These are phyloP conservation scores for Ulota crispa DNA, from an alignment of 225 moss, liverwort and hornwort species.

Conservation along the genomic window DNA sequence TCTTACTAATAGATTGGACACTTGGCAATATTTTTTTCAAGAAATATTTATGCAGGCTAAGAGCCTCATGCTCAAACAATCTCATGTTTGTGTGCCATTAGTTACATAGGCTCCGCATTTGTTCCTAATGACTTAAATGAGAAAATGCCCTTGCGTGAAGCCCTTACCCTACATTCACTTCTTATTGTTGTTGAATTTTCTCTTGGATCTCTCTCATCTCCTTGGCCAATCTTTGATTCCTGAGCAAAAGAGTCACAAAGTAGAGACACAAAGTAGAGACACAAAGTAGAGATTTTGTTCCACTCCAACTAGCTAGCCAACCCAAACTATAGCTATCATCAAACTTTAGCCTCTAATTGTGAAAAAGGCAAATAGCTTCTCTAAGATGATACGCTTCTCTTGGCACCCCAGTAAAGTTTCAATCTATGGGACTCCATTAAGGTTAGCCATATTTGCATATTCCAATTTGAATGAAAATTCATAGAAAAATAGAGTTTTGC, in stretches of 20 bases:
- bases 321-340: not conserved
- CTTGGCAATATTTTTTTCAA: too few species aligned
- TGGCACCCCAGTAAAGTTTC: too few species aligned
- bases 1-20: too few species aligned
- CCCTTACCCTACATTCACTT: too few species aligned
- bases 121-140: too few species aligned
- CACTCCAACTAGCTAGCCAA: not conserved
- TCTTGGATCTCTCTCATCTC: conserved; percentile 72
- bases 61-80: too few species aligned
- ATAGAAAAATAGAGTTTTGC: not conserved
- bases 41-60: too few species aligned
- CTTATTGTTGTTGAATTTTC: conserved; percentile 56
- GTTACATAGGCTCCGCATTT: too few species aligned
- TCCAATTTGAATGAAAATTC: not conserved
- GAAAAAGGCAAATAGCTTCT: not conserved
- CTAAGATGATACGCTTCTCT: too few species aligned
- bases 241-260: not conserved
- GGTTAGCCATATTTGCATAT: not conserved
- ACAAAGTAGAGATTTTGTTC: not conserved
- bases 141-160: too few species aligned
- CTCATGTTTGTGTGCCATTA: too few species aligned
- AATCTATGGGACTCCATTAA: not conserved
- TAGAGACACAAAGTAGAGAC: not conserved
- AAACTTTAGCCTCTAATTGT: not conserved
- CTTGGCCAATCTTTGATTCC: conserved; percentile 70